phyloP scores from a whole-genome alignment of 257 asterid genomes.

The Jacaranda copaia region DNA sequence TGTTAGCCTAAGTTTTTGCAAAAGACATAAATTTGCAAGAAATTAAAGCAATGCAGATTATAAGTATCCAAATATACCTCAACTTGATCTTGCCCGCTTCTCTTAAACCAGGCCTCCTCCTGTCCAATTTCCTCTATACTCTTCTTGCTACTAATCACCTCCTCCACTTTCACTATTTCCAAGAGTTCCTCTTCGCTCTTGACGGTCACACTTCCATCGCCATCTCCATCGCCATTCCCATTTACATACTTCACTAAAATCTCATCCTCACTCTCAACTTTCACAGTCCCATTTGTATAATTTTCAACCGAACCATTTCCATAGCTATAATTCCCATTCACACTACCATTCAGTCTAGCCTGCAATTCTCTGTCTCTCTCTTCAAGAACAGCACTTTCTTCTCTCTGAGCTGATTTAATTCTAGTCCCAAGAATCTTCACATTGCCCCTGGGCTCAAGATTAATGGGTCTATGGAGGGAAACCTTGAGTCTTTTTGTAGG shows the following conservation, averaged over 20 bases:
- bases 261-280: slow-evolving; percentile 47
- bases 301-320: slow-evolving; percentile 39
- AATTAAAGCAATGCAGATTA: slow-evolving; percentile 1
- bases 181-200: slow-evolving; percentile 36
- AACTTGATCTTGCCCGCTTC: slow-evolving; percentile 44
- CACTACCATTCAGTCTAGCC: slow-evolving; percentile 51
- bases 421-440: slow-evolving; percentile 38
- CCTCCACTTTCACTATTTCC: slow-evolving; percentile 47
- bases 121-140: slow-evolving; percentile 86
- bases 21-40: not conserved
- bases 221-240: slow-evolving; percentile 52
- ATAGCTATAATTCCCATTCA: slow-evolving; percentile 48
- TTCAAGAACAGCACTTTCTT: slow-evolving; percentile 57
- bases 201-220: slow-evolving; percentile 40
- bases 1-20: slow-evolving; percentile 2
- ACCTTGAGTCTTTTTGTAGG: slow-evolving; percentile 51
- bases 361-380: slow-evolving; percentile 51
- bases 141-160: slow-evolving; percentile 50
- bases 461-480: slow-evolving; percentile 37
- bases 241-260: slow-evolving; percentile 54
- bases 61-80: slow-evolving; percentile 55
- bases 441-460: slow-evolving; percentile 31
- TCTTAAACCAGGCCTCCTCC: slow-evolving; percentile 92
- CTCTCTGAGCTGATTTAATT: slow-evolving; percentile 50
- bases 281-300: slow-evolving; percentile 42